Base-by-base conservation (phyloP, 805 yeast species). In the Ogataea kodamae region DNA sequence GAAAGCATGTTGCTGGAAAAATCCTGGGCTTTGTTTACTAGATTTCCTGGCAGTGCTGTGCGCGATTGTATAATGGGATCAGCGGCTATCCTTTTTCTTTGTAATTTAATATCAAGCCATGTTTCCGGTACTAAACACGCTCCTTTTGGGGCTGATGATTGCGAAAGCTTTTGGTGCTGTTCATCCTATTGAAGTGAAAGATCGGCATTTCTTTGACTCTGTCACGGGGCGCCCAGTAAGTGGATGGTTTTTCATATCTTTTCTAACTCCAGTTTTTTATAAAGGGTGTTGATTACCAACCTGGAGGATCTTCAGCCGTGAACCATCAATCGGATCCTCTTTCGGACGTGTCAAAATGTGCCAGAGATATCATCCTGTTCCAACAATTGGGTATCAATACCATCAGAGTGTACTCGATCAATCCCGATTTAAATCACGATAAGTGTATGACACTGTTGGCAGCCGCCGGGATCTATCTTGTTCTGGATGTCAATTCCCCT, bases 1-100 rank as follows among this genome's bases (percentile, higher is more conserved):
- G 97, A 82, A 92, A 90, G 84, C 97, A 90, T 76, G 97, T 90
- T 60, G 88, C 97, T 55, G 98, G 98, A 72, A 90, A 90, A 79
- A 84, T 90, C 72, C 81, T 90, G 65, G 98, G 98, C 65, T 90
- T 87, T 76, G 96, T 90, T 55, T 89, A 89, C 81, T 89, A 84
- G 26, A 9, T 24, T 9, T n/a, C 6, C 24, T 6, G 24, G 12
- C 24, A 8, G 24, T 25, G 25, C 18, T 12, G 9, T 8, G 21
- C 29, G 28, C 9, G 8, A 17, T 22, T 26, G 26, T n/a, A 27
- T 25, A n/a, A 13, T 25, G 15, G 35, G 35, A 36, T 28, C 30
- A 22, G 40, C 40, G 40, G 25, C 24, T 18, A 36, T 30, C 35
- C 39, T 27, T 26, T 20, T 28, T 37, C 24, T 25, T 25, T 27